These are phyloP conservation scores for Coemansia sp. DNA, from an alignment of 192 early-diverging fungal genomes.

Conservation along the genomic window DNA sequence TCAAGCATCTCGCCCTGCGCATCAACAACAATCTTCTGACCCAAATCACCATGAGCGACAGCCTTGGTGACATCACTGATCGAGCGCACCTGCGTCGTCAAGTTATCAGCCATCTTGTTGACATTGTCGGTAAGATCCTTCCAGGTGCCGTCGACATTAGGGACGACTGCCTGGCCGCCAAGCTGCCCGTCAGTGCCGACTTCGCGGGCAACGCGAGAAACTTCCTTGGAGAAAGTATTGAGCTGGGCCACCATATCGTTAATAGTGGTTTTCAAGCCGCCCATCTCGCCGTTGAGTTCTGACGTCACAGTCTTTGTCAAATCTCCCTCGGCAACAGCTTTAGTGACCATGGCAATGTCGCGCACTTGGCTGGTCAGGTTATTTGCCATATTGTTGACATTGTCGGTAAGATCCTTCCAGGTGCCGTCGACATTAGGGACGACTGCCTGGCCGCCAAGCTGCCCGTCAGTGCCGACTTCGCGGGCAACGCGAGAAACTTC, in stretches of 20 bases:
- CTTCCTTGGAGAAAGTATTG: conserved; percentile 54
- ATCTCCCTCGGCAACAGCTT: conserved; percentile 59
- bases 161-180: conserved; percentile 60
- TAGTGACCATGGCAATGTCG: conserved; percentile 54
- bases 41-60: conserved; percentile 59
- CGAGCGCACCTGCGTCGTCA: conserved; percentile 57
- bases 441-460: conserved; percentile 12
- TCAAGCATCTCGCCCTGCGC: conserved; percentile 60
- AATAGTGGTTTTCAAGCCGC: conserved; percentile 50
- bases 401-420: conserved; percentile 37
- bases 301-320: conserved; percentile 56
- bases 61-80: conserved; percentile 57
- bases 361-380: conserved; percentile 58
- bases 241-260: conserved; percentile 61
- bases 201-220: conserved; percentile 33
- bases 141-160: conserved; percentile 62
- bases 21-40: conserved; percentile 58
- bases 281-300: conserved; percentile 58
- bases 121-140: conserved; percentile 60
- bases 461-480: conserved; percentile 55
- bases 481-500: conserved; percentile 58
- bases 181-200: conserved; percentile 62
- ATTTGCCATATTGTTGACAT: conserved; percentile 56
- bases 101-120: conserved; percentile 57
- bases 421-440: conserved; percentile 7